These are phyloP conservation scores for Solidago caesia DNA, from an alignment of 129 eudicot species.

Conservation along the genomic window DNA sequence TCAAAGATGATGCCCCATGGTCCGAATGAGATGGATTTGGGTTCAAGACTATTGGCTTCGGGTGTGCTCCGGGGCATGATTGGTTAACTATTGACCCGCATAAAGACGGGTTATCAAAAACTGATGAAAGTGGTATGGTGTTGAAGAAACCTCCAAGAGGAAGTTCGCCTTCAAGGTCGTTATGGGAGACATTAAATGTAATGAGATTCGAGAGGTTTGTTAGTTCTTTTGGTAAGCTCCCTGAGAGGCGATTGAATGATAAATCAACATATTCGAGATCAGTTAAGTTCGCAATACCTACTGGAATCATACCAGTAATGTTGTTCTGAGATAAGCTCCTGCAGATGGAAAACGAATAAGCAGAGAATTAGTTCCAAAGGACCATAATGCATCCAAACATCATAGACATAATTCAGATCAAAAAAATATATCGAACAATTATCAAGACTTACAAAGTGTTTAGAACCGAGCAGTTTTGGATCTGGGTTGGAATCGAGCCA, in stretches of 20 bases:
- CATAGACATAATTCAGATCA: background rate
- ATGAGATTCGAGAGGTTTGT: constrained; percentile 69
- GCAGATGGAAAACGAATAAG: background rate
- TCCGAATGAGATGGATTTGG: constrained; percentile 76
- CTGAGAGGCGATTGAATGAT: constrained; percentile 69
- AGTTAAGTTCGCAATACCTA: constrained; percentile 47
- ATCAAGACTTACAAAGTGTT: constrained; percentile 62
- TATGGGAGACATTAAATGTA: constrained; percentile 72
- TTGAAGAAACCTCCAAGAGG: constrained; percentile 93
- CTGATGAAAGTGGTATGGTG: constrained; percentile 74
- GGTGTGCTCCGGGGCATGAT: constrained; percentile 90
- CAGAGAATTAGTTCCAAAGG: too few relatives aligned
- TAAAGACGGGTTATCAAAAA: constrained; percentile 66
- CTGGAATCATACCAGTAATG: constrained; percentile 68
- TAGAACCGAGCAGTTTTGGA: constrained; percentile 66
- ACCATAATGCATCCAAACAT: too few relatives aligned
- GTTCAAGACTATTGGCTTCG: constrained; percentile 89
- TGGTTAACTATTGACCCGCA: constrained; percentile 82
- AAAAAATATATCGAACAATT: background rate
- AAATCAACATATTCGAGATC: constrained; percentile 64
- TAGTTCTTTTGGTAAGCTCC: constrained; percentile 75
- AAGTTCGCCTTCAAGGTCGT: constrained; percentile 83
- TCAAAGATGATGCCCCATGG: constrained; percentile 45
- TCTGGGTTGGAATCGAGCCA: constrained; percentile 62
- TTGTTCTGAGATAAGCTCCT: constrained; percentile 77